Conservation (phyloP, 2,329 filamentous ascomycete species). For the Remersonia thermophila region DNA sequence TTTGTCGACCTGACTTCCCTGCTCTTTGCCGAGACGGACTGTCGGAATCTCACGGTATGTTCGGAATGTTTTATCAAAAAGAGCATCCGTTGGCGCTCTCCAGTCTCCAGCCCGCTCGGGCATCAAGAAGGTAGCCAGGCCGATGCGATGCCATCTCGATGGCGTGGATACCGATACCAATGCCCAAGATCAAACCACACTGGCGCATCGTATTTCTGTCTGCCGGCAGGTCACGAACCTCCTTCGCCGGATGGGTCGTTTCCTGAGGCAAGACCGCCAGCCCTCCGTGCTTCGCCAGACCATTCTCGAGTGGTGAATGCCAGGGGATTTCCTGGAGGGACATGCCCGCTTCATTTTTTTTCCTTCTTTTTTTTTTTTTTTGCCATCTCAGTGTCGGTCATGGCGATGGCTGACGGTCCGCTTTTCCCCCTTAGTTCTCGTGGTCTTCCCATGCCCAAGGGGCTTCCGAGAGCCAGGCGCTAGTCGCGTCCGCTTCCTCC, state of each 20-base stretch:
- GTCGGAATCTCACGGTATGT: conserved; percentile 32
- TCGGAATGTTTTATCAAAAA: too few species aligned
- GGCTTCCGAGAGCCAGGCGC: conserved; percentile 17
- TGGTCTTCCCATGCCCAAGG: conserved; percentile 21
- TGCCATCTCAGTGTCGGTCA: conserved; percentile 9
- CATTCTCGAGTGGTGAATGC: conserved; percentile 36
- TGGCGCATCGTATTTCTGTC: conserved; percentile 19
- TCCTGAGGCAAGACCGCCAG: conserved; percentile 7
- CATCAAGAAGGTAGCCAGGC: conserved; percentile 52
- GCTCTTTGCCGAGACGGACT: conserved; percentile 57
- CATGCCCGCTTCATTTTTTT: too few species aligned
- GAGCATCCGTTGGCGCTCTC: too few species aligned
- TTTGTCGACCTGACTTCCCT: conserved; percentile 75
- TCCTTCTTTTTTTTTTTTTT: too few species aligned
- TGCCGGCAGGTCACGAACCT: conserved; percentile 24
- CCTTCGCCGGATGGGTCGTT: conserved; percentile 12
- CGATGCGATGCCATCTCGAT: conserved; percentile 34
- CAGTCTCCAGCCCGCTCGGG: conserved; percentile 21
- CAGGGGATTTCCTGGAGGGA: conserved; percentile 39
- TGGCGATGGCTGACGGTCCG: conserved; percentile 13
- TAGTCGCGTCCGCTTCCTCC: conserved; percentile 10
- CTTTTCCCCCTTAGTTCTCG: conserved; percentile 26
- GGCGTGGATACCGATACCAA: conserved; percentile 56
- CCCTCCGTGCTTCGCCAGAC: conserved; percentile 35
- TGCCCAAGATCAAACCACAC: conserved; percentile 44